phyloP scores from a whole-genome alignment of 176 grass and related monocot species.

The Metroxylon sagu region DNA sequence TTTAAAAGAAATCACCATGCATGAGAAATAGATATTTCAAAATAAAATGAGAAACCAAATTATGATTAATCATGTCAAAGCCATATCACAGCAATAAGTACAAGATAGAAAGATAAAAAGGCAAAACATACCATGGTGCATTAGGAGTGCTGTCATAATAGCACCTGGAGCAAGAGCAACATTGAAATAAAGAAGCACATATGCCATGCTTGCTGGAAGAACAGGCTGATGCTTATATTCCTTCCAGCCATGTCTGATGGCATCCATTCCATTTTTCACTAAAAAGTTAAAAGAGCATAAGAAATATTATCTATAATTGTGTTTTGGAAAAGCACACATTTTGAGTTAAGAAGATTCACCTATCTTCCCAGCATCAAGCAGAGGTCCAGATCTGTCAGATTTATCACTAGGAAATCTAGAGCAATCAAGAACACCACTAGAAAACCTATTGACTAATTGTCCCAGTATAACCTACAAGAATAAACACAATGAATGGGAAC shows the following conservation, averaged over 20 bases:
- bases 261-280: conserved; percentile 74
- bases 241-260: conserved; percentile 76
- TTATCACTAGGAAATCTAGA: conserved; percentile 49
- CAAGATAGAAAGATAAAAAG: not conserved
- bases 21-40: too few relatives aligned
- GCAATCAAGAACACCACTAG: conserved; percentile 61
- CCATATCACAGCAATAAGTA: not conserved
- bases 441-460: conserved; percentile 78
- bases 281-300: conserved; percentile 27
- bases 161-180: conserved; percentile 88
- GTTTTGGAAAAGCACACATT: too few relatives aligned
- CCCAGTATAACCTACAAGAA: conserved; percentile 74
- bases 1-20: too few relatives aligned
- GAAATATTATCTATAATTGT: too few relatives aligned
- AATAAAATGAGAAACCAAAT: not conserved
- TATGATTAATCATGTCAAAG: not conserved
- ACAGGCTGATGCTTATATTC: conserved; percentile 93
- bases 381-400: conserved; percentile 40
- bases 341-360: conserved; percentile 22
- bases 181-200: conserved; percentile 90
- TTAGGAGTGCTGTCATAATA: conserved; percentile 88
- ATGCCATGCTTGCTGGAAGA: conserved; percentile 84
- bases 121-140: conserved; percentile 69
- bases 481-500: conserved; percentile 11
- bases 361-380: conserved; percentile 55